Evolutionary conservation across 2,329 filamentous ascomycete genomes (phyloP).

Genomic region (Lasiodiplodia citricola): DNA sequence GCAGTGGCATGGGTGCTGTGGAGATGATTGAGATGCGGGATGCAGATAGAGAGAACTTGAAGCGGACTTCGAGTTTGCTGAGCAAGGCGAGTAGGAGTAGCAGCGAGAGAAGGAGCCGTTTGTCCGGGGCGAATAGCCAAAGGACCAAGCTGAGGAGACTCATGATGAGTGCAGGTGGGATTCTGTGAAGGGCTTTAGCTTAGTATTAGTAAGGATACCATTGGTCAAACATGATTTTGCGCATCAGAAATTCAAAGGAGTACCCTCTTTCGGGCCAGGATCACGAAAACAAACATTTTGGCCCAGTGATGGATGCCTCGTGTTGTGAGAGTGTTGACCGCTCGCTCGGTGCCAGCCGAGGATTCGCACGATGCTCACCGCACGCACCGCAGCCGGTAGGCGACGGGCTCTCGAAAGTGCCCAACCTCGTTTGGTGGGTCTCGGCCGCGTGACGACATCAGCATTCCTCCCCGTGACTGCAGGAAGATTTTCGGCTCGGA

Average conservation of each 20-base stretch:
- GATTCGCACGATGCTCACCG: conserved; percentile 1
- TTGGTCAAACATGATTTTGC: neutral
- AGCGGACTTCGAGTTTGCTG: conserved; percentile 14
- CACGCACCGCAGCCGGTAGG: neutral
- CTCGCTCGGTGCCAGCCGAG: neutral
- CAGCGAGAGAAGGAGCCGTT: conserved; percentile 14
- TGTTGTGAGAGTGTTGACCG: neutral
- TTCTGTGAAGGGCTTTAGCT: conserved; percentile 1
- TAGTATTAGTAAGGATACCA: conserved; percentile 10
- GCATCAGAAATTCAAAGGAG: conserved; percentile 1
- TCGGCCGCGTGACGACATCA: conserved; percentile 6
- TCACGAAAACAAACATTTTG: neutral
- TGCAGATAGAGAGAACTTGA: neutral
- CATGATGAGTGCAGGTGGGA: conserved; percentile 32
- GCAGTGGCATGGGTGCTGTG: conserved; percentile 16
- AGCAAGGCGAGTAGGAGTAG: neutral
- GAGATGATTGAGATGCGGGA: conserved; percentile 13
- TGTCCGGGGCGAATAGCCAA: conserved; percentile 24
- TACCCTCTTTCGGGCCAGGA: neutral
- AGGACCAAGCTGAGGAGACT: conserved; percentile 31
- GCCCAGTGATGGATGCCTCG: conserved; percentile 3
- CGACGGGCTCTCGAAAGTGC: neutral
- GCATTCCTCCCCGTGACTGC: conserved; percentile 10
- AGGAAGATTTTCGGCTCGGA: conserved; percentile 5
- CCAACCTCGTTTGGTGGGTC: conserved; percentile 1